These are phyloP conservation scores for Roridomyces roridus DNA, from an alignment of 768 basidiomycete species.

Conservation along the genomic window DNA sequence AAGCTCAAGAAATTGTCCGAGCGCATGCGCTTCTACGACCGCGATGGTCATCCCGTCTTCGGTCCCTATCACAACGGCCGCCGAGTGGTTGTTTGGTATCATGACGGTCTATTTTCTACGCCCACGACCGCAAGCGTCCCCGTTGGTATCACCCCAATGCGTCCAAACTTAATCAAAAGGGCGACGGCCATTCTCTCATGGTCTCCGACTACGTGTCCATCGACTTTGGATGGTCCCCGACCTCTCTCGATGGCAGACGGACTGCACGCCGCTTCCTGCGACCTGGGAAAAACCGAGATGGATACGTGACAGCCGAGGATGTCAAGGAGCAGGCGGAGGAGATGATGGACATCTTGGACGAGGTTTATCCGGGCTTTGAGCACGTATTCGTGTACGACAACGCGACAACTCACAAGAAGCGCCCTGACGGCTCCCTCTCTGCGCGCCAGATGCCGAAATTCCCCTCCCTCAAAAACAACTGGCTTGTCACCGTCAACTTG, in stretches of 20 bases:
- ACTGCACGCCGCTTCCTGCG: constrained; percentile 28
- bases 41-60: background rate
- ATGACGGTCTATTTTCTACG: constrained; percentile 45
- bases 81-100: constrained; percentile 28
- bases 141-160: constrained; percentile 31
- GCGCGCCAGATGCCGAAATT: constrained; percentile 29
- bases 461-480: background rate
- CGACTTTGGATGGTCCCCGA: constrained; percentile 37
- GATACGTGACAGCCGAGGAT: constrained; percentile 30
- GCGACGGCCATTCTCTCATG: constrained; percentile 41
- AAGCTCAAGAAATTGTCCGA: constrained; percentile 4
- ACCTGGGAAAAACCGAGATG: constrained; percentile 30
- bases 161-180: constrained; percentile 35
- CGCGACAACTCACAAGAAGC: constrained; percentile 19
- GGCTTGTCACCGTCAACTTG: background rate
- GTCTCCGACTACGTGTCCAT: constrained; percentile 42
- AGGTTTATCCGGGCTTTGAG: constrained; percentile 28
- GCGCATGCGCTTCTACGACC: constrained; percentile 10
- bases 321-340: constrained; percentile 4
- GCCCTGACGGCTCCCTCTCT: constrained; percentile 29
- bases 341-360: constrained; percentile 33
- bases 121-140: constrained; percentile 32
- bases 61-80: background rate
- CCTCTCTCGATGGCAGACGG: constrained; percentile 27
- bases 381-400: constrained; percentile 19